phyloP scores from a whole-genome alignment of 441 rosid species.

The Manihot esculenta region DNA sequence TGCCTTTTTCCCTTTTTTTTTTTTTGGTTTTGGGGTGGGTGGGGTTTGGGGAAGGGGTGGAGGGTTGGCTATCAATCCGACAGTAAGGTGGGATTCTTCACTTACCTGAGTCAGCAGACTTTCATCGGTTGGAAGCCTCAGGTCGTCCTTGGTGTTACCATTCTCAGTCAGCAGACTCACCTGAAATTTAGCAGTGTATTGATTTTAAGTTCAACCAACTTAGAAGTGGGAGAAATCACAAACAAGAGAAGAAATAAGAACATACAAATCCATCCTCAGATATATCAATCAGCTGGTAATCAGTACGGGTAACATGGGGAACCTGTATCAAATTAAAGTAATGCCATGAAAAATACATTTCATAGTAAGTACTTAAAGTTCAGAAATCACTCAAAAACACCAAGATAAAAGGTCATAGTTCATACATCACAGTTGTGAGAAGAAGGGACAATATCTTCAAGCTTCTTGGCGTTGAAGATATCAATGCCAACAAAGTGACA shows the following conservation, averaged over 20 bases:
- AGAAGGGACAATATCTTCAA: conserved; percentile 94
- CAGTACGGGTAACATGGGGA: conserved; percentile 89
- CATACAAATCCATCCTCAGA: conserved; percentile 94
- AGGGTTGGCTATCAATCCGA: too few relatives aligned
- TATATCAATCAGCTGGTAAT: conserved; percentile 92
- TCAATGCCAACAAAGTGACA: conserved; percentile 96
- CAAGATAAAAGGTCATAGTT: background rate
- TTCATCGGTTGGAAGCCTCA: conserved; percentile 92
- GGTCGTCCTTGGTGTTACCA: conserved; percentile 94
- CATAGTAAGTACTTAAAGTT: background rate
- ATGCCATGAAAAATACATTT: background rate
- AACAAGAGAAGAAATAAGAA: background rate
- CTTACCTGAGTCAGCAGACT: conserved; percentile 60
- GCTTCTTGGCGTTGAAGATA: conserved; percentile 88
- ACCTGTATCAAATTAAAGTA: conserved; percentile 38
- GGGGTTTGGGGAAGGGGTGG: too few relatives aligned
- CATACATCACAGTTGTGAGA: conserved; percentile 96
- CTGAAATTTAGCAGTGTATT: conserved; percentile 33
- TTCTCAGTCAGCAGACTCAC: conserved; percentile 82
- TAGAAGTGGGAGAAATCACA: background rate
- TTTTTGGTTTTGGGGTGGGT: too few relatives aligned
- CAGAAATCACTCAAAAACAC: background rate
- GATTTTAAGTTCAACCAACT: background rate
- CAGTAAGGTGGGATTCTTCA: background rate
- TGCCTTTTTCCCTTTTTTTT: too few relatives aligned